A percentile compares a stretch with the other conserved stretches of the same genome.
Conservation (phyloP, 352 stramenopile species). For the Globisporangium perplexum region DNA sequence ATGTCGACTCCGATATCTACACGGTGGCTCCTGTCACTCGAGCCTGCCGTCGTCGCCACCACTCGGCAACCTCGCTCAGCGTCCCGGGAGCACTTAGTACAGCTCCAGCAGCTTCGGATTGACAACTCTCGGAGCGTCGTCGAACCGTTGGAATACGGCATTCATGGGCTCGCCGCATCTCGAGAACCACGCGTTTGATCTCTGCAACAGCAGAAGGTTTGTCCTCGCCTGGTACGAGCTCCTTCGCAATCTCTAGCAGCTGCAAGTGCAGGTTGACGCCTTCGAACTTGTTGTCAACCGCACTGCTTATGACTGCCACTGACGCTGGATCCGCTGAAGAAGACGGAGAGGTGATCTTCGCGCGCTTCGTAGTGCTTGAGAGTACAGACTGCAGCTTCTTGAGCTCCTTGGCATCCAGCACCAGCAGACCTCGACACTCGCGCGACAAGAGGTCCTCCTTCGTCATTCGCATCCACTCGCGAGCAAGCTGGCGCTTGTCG, state of each 20-base stretch:
- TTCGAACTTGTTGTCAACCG: neutral
- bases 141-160: neutral
- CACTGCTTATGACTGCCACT: constrained; percentile 1
- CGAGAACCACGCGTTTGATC: neutral
- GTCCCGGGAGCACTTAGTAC: constrained; percentile 11
- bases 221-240: constrained; percentile 12
- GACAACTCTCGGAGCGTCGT: too few species aligned
- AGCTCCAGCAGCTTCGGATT: constrained; percentile 3
- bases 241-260: constrained; percentile 26
- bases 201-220: neutral
- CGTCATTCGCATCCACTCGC: constrained; percentile 55
- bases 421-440: constrained; percentile 34
- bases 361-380: constrained; percentile 14
- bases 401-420: constrained; percentile 34
- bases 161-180: constrained; percentile 6
- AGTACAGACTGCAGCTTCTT: constrained; percentile 20
- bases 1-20: too few species aligned
- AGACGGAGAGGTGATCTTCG: constrained; percentile 7
- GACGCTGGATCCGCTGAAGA: constrained; percentile 1
- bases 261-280: constrained; percentile 6
- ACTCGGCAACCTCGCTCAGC: constrained; percentile 41
- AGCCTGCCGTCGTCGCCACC: constrained; percentile 29
- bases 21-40: neutral
- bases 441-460: constrained; percentile 39
- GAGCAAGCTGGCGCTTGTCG: neutral